Conservation (phyloP, 805 yeast genomes). For the Monosporozyma yasuniensis region DNA sequence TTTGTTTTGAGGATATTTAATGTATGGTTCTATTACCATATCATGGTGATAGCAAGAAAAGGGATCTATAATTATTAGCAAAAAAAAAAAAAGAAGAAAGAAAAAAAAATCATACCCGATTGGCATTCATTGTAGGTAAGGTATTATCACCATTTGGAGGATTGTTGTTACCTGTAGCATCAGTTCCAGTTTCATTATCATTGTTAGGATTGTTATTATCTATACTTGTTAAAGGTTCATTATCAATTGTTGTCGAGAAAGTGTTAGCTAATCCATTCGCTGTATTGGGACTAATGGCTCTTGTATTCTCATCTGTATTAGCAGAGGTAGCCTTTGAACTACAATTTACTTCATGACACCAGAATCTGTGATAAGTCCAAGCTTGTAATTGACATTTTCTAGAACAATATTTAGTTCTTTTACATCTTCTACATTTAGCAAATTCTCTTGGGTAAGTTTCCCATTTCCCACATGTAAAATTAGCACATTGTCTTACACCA, state of each 20-base stretch:
- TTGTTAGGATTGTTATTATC: background rate
- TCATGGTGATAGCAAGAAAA: background rate
- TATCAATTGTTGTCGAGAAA: background rate
- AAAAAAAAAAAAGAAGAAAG: background rate
- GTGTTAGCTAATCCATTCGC: background rate
- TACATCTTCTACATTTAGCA: conserved; percentile 90
- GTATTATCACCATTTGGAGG: background rate
- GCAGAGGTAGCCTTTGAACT: conserved; percentile 12
- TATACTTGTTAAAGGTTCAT: background rate
- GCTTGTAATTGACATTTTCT: conserved; percentile 85
- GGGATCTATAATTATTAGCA: background rate
- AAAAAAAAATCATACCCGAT: background rate
- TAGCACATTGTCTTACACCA: conserved; percentile 92
- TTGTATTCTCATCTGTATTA: background rate
- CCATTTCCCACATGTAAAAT: conserved; percentile 90
- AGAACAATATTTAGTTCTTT: conserved; percentile 90
- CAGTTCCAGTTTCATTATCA: background rate
- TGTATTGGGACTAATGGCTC: background rate
- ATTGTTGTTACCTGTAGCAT: background rate
- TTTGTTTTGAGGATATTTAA: background rate
- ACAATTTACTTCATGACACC: conserved; percentile 63
- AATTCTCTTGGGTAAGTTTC: conserved; percentile 83
- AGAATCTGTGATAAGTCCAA: conserved; percentile 87
- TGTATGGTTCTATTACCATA: background rate
- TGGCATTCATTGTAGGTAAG: background rate